Percentiles rank a stretch among this genome's conserved stretches.
Conservation (phyloP, 2,329 filamentous ascomycete genomes). For the Monosporascus sp. region DNA sequence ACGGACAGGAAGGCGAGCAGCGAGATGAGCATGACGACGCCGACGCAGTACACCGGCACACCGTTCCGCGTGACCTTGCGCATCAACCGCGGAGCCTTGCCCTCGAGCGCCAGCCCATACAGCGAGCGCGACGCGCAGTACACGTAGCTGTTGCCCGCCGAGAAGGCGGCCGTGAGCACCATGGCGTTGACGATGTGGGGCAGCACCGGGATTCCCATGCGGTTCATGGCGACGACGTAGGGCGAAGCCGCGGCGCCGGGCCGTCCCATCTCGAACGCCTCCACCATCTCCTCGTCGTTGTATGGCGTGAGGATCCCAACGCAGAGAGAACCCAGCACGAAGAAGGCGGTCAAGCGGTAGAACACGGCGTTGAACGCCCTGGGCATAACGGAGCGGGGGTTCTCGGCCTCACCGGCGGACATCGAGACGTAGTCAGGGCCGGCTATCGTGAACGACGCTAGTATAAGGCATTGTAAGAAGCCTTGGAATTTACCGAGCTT, state of each 20-base stretch:
- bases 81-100: slow-evolving; percentile 58
- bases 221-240: slow-evolving; percentile 63
- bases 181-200: slow-evolving; percentile 71
- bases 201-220: slow-evolving; percentile 56
- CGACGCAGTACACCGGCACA: slow-evolving; percentile 71
- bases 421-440: slow-evolving; percentile 56
- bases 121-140: slow-evolving; percentile 66
- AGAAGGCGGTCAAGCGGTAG: slow-evolving; percentile 71
- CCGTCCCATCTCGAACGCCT: slow-evolving; percentile 52
- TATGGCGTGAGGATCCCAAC: slow-evolving; percentile 69
- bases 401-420: slow-evolving; percentile 65
- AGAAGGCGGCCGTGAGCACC: slow-evolving; percentile 61
- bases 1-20: slow-evolving; percentile 71
- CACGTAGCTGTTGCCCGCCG: slow-evolving; percentile 63
- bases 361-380: slow-evolving; percentile 75
- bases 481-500: slow-evolving; percentile 68
- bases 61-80: slow-evolving; percentile 57
- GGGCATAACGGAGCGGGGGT: slow-evolving; percentile 64
- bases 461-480: slow-evolving; percentile 70
- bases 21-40: slow-evolving; percentile 59
- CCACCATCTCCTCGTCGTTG: slow-evolving; percentile 56
- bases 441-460: slow-evolving; percentile 61
- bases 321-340: slow-evolving; percentile 66
- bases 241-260: slow-evolving; percentile 66
- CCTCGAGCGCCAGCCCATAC: slow-evolving; percentile 63